A percentile compares a stretch with the other conserved stretches of the same genome.
Conservation (phyloP, 768 basidiomycete genomes). For the Amanita subjunquillea region DNA sequence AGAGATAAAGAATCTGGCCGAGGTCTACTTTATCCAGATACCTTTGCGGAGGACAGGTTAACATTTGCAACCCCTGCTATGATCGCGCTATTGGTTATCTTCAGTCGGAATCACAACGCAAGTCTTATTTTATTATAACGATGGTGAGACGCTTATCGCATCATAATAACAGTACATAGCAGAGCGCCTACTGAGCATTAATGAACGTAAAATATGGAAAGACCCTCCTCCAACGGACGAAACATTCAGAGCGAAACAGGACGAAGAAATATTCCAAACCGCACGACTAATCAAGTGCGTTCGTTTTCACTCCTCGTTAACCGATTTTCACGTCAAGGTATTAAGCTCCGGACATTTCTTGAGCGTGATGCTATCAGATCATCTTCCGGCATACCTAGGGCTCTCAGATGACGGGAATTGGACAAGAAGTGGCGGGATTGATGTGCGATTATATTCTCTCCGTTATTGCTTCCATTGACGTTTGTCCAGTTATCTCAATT, state of each 20-base stretch:
- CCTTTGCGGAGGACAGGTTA: constrained; percentile 42
- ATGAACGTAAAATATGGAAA: constrained; percentile 38
- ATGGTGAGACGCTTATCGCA: neutral
- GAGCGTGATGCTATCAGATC: constrained; percentile 45
- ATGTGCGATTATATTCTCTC: neutral
- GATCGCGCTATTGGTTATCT: constrained; percentile 42
- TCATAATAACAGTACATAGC: constrained; percentile 37
- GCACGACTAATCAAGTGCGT: constrained; percentile 40
- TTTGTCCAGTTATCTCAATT: neutral
- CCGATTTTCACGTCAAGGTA: neutral
- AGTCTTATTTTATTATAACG: constrained; percentile 6
- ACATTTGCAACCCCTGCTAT: constrained; percentile 43
- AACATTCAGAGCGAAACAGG: constrained; percentile 20
- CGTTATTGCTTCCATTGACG: neutral
- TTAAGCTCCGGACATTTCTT: constrained; percentile 43
- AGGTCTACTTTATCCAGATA: constrained; percentile 43
- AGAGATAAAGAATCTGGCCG: constrained; percentile 37
- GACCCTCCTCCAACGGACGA: constrained; percentile 28
- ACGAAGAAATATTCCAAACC: constrained; percentile 50
- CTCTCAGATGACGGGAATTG: constrained; percentile 41
- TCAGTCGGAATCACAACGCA: constrained; percentile 53
- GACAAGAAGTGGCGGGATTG: constrained; percentile 15
- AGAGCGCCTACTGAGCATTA: constrained; percentile 38
- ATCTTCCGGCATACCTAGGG: constrained; percentile 49
- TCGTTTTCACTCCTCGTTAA: neutral